These are phyloP conservation scores for Fusarium concolor DNA, from an alignment of 2,329 filamentous ascomycete genomes.

Conservation along the genomic window DNA sequence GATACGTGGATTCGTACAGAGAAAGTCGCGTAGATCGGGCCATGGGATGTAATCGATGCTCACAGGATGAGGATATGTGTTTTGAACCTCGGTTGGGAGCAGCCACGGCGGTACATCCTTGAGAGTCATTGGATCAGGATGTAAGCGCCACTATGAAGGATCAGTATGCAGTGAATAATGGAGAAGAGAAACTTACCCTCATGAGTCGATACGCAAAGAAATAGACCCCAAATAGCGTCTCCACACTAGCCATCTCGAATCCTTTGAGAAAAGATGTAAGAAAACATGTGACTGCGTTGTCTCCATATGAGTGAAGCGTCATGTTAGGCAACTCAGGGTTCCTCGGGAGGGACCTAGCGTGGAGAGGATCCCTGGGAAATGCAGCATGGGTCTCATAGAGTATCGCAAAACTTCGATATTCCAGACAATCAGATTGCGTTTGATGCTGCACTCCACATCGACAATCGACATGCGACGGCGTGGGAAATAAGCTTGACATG, in stretches of 20 bases:
- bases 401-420: constrained; percentile 43
- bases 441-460: constrained; percentile 45
- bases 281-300: constrained; percentile 40
- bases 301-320: constrained; percentile 39
- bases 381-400: constrained; percentile 44
- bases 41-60: constrained; percentile 45
- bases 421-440: constrained; percentile 39
- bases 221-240: constrained; percentile 43
- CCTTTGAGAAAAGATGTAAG: constrained; percentile 41
- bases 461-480: constrained; percentile 38
- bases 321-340: constrained; percentile 41
- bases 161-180: neutral
- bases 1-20: constrained; percentile 35
- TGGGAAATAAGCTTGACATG: constrained; percentile 25
- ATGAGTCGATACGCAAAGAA: constrained; percentile 43
- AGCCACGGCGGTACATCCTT: constrained; percentile 39
- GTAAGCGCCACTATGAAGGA: constrained; percentile 39
- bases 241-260: constrained; percentile 40
- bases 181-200: constrained; percentile 16
- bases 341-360: constrained; percentile 37
- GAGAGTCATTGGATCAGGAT: constrained; percentile 39
- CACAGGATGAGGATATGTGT: constrained; percentile 40
- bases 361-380: constrained; percentile 34
- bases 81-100: constrained; percentile 39
- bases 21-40: constrained; percentile 41